Base-by-base conservation (phyloP, 768 basidiomycete species). In the Russula ochroleuca region DNA sequence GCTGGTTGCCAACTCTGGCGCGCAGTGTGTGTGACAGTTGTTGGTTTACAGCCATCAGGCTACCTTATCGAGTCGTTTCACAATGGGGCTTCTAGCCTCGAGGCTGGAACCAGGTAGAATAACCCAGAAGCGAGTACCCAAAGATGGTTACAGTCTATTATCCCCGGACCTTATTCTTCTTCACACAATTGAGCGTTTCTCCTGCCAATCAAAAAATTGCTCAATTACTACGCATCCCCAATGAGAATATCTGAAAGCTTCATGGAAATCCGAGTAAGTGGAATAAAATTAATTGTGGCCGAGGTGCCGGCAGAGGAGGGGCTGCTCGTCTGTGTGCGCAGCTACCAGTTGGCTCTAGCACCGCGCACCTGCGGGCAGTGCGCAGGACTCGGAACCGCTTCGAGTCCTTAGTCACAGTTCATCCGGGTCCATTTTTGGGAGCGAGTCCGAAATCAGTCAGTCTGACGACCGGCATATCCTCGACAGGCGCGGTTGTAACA, bases 41-140 rank as follows among this genome's bases (percentile, higher is more conserved):
- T 48, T 50, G 33, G 37, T 38, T 59, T 59, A 55, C 38, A 50
- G 45, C 50, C 53, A 47, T 64, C 19, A 11, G 33, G 33, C 33
- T 64, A 23, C 63, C 63, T 3, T 38, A 64, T 64, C 38, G 59
- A 56, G 63, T 49, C 47, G 50, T 37, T 37, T 55, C 58, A 40
- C 28, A n/a, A 60, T 33, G 31, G 43, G 35, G 17, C 25, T 54
- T 60, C 54, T 25, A 21, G 63, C 8, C 33, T 52, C 57, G 45
- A 53, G 41, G 54, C 58, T 37, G 57, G 21, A 10, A 37, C 14
- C 57, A 6, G 25, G 59, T n/a, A 21, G 47, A 41, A 49, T 40
- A 40, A 17, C 23, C 54, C 47, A 56, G 63, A 33, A 31, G 60
- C 41, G 43, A 31, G 53, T 28, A 15, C 56, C 59, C 59, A 64